These are phyloP conservation scores for Rhinocladiella similis DNA, from an alignment of 2,329 filamentous ascomycete genomes.

Conservation along the genomic window DNA sequence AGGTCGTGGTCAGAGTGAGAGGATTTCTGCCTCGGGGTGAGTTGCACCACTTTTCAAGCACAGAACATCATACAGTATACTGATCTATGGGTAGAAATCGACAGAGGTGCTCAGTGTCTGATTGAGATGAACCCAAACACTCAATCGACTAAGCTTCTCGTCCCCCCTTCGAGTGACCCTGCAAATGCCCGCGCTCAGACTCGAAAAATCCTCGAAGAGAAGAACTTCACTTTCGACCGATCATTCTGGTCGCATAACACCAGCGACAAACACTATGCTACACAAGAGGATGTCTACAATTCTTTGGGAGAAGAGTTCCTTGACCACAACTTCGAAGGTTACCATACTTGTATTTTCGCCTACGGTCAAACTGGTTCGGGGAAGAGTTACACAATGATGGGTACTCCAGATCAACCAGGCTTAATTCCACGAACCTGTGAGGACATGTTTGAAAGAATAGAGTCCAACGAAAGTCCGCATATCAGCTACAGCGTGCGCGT, in stretches of 20 bases:
- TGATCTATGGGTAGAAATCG: constrained; percentile 62
- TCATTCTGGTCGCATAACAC: constrained; percentile 95
- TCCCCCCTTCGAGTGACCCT: constrained; percentile 59
- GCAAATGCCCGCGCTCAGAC: constrained; percentile 58
- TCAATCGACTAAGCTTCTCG: constrained; percentile 78
- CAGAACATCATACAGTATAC: not conserved
- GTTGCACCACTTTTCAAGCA: not conserved
- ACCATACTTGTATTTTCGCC: constrained; percentile 98
- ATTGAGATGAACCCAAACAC: constrained; percentile 87
- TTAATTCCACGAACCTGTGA: constrained; percentile 94
- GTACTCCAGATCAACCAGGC: constrained; percentile 77
- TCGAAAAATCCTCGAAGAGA: constrained; percentile 79
- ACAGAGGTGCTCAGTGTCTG: constrained; percentile 78
- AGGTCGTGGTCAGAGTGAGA: constrained; percentile 77
- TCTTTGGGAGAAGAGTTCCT: constrained; percentile 93
- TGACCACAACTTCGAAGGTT: constrained; percentile 98
- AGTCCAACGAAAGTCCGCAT: constrained; percentile 79
- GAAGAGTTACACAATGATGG: constrained; percentile 99
- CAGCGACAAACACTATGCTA: constrained; percentile 79
- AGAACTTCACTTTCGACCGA: constrained; percentile 92
- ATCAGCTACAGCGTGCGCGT: constrained; percentile 97
- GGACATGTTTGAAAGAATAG: constrained; percentile 92
- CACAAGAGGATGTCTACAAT: constrained; percentile 92
- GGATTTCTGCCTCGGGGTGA: constrained; percentile 77
- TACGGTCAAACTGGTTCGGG: constrained; percentile 97